These are phyloP conservation scores for Candolleomyces aberdarensis DNA, from an alignment of 768 basidiomycete species.

Conservation along the genomic window DNA sequence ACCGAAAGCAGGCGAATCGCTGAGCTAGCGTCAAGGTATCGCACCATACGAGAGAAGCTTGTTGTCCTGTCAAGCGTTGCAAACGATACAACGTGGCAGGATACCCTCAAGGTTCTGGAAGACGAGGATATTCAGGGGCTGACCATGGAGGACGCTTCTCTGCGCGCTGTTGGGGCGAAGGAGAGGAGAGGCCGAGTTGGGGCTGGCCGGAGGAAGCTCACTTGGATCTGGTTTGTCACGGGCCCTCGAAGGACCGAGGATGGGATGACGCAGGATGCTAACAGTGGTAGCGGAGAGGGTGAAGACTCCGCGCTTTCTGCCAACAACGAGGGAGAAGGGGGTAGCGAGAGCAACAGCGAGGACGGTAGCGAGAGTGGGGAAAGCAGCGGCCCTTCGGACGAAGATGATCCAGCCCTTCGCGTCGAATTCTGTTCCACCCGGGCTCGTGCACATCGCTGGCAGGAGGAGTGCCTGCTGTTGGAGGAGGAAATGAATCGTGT, in stretches of 20 bases:
- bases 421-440: constrained; percentile 28
- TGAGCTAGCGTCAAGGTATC: constrained; percentile 12
- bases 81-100: neutral
- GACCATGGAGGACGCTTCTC: too few relatives aligned
- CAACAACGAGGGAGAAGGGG: neutral
- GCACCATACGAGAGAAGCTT: constrained; percentile 4
- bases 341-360: constrained; percentile 2
- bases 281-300: too few relatives aligned
- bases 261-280: too few relatives aligned
- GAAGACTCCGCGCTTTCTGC: too few relatives aligned
- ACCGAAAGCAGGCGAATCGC: constrained; percentile 14
- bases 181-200: too few relatives aligned
- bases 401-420: constrained; percentile 13
- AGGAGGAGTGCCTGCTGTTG: constrained; percentile 31
- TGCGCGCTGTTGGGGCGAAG: too few relatives aligned
- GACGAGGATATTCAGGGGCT: too few relatives aligned
- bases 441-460: constrained; percentile 28
- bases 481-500: constrained; percentile 32
- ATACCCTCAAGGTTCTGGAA: too few relatives aligned
- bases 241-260: too few relatives aligned
- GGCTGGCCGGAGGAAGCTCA: too few relatives aligned
- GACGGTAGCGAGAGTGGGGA: constrained; percentile 12
- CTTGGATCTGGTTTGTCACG: too few relatives aligned
- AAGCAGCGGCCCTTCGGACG: neutral
- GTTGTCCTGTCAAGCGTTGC: neutral